Base-by-base conservation (phyloP, 78 protist species). In the Cavenderia fasciculata region DNA sequence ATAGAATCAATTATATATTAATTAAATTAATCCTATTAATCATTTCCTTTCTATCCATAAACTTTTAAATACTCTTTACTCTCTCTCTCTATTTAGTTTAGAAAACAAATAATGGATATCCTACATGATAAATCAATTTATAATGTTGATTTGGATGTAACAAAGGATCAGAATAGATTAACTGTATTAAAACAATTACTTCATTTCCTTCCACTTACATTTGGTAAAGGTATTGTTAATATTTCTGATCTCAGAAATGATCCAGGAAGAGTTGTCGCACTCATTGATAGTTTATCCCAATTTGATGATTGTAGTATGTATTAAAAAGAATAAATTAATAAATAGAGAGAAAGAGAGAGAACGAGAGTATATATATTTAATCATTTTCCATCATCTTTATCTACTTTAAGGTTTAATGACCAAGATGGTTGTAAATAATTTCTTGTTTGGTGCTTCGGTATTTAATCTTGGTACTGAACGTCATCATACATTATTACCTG, bases 391-490 rank as follows among this genome's bases (percentile, higher is more conserved):
- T 25, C 16, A 33, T n/a, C 19, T 44, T 36, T 14, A 19, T 18
- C 0, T 8, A 41, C 21, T 54, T 23, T 8, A 66, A 79, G 88
- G 88, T 68, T 54, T 82, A 36, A 41, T 54, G 73, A 82, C 90
- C 16, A 82, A 82, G 43, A 54, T 82, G 47, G 65, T 68, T 68
- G 90, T 82, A 52, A 82, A 82, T 57, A 82, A 82, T 54, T 82
- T 57, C 29, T 68, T 82, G 40, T 82, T 82, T 68, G 90, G 90
- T 11, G 90, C 79, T 19, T 47, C 90, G 51, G 90, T 82, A 18
- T 68, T 44, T 68, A 82, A 65, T 68, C 44, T 82, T 12, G 90
- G 90, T 19, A 82, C 90, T 21, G 90, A 82, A n/a, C 65, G 73
- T 38, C 90, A 82, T 68, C 90, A 82, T 68, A 68, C 25, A 57